Evolutionary conservation across 176 grass and related monocot genomes (phyloP), one percentile per base, ranked within the genome.

Genomic region (Dendrocalamus sinicus): DNA sequence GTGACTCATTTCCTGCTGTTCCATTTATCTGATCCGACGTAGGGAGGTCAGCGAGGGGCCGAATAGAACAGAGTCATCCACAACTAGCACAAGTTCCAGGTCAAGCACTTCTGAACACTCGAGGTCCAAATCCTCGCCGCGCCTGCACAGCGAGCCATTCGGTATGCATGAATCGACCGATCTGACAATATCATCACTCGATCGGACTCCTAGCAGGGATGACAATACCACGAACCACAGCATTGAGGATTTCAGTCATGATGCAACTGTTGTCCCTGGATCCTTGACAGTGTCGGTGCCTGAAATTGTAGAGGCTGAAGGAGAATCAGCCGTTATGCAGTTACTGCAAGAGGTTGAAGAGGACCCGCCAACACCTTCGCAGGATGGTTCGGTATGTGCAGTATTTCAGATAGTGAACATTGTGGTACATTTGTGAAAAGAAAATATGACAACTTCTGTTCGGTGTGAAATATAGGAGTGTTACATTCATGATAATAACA

Each of bases 41-140:
- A 90, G 85, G 85, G 91, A 91, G 76, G 80, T 70, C 20, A 75
- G 80, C 43, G 88, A 95, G 78, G 88, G 45, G 83, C 30, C 17
- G 12, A 26, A 63, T 72, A 84, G 22, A 77, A 71, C 40, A 54
- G 81, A 58, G 45, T 79, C 84, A 45, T 91, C 91, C 3, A 82
- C 91, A 39, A 16, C 72, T 4, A 88, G 88, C 83, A 60, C 83
- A 13, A 93, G 86, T 50, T 22, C 89, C 1, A 66, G 91, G 17
- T 89, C 81, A 7, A 87, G 80, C 24, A 26, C 74, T 3, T 82
- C 89, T 4, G 72, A 85, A 23, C 8, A 78, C 67, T 88, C 84
- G 0, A 89, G 82, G 20, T 80, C 75, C 1, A 92, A 62, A 54
- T 86, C 83, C 39, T 89, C 60, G 0, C 75, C 58, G 3, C 6